phyloP scores from a whole-genome alignment of 2,329 filamentous ascomycete species.

The Neocatenulostroma microsporum region DNA sequence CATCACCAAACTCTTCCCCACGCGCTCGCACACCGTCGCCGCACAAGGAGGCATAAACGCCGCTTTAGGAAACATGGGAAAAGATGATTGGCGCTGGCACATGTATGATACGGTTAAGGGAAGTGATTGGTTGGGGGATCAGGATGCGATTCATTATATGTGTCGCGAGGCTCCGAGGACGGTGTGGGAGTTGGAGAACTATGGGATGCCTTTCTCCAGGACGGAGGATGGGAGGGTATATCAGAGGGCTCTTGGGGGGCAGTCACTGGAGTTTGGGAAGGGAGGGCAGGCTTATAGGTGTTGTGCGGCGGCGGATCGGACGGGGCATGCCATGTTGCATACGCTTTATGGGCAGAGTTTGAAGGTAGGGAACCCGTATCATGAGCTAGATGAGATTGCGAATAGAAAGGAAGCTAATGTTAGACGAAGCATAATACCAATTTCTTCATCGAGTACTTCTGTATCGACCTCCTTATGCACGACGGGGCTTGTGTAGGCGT shows the following conservation, averaged over 20 bases:
- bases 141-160: constrained; percentile 55
- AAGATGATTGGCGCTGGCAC: constrained; percentile 53
- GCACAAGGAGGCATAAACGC: constrained; percentile 59
- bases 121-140: constrained; percentile 52
- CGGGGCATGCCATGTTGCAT: constrained; percentile 46
- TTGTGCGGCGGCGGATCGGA: constrained; percentile 41
- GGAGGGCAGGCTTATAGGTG: constrained; percentile 44
- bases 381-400: too few species aligned
- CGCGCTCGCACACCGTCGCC: constrained; percentile 58
- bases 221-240: constrained; percentile 41
- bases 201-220: constrained; percentile 47
- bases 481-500: constrained; percentile 42
- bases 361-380: constrained; percentile 24
- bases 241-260: constrained; percentile 43
- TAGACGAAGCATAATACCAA: constrained; percentile 39
- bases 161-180: constrained; percentile 47
- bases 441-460: constrained; percentile 47
- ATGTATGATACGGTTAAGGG: constrained; percentile 55
- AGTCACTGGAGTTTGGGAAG: constrained; percentile 41
- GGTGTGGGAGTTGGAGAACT: constrained; percentile 50
- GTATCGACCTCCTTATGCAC: constrained; percentile 43
- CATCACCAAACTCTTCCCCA: constrained; percentile 55
- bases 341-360: constrained; percentile 45
- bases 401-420: too few species aligned
- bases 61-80: constrained; percentile 48